A percentile compares a stretch with the other conserved stretches of the same genome.
These are phyloP conservation scores for Trichosporon asahii DNA, from an alignment of 1,284 basidiomycete genomes.

Conservation along the genomic window DNA sequence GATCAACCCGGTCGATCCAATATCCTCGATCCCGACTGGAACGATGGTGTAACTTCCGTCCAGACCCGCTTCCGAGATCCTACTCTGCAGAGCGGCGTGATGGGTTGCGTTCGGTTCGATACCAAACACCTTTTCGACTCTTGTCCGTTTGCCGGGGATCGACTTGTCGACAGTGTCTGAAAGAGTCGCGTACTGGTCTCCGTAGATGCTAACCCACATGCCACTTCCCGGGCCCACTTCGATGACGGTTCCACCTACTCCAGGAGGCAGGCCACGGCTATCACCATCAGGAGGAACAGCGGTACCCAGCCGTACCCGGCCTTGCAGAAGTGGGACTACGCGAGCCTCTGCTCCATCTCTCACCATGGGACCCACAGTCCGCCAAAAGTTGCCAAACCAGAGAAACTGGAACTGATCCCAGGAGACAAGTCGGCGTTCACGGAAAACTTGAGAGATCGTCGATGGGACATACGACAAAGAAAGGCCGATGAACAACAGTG, in stretches of 20 bases:
- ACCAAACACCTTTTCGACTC: conserved; percentile 17
- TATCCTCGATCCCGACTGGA: conserved; percentile 23
- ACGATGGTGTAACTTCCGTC: conserved; percentile 21
- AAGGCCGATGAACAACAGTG: conserved; percentile 15
- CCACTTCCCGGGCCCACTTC: conserved; percentile 25
- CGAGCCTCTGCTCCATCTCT: conserved; percentile 15
- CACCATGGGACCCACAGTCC: conserved; percentile 16
- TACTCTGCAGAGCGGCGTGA: conserved; percentile 15
- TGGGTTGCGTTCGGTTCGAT: conserved; percentile 23
- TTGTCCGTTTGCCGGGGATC: background rate
- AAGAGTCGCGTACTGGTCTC: conserved; percentile 18
- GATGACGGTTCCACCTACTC: conserved; percentile 23
- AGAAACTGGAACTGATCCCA: conserved; percentile 16
- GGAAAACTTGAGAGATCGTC: conserved; percentile 11
- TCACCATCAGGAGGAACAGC: background rate
- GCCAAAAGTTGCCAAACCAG: conserved; percentile 24
- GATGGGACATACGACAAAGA: conserved; percentile 16
- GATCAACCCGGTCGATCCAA: conserved; percentile 13
- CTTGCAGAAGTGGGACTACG: conserved; percentile 23
- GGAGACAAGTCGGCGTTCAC: background rate
- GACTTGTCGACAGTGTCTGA: background rate
- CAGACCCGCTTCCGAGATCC: conserved; percentile 15
- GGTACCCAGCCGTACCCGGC: conserved; percentile 18
- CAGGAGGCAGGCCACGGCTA: background rate
- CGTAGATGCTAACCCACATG: conserved; percentile 26